A percentile compares a stretch with the other conserved stretches of the same genome.
Conservation (phyloP, 2,329 filamentous ascomycete genomes). For the Ampelomyces quisqualis region DNA sequence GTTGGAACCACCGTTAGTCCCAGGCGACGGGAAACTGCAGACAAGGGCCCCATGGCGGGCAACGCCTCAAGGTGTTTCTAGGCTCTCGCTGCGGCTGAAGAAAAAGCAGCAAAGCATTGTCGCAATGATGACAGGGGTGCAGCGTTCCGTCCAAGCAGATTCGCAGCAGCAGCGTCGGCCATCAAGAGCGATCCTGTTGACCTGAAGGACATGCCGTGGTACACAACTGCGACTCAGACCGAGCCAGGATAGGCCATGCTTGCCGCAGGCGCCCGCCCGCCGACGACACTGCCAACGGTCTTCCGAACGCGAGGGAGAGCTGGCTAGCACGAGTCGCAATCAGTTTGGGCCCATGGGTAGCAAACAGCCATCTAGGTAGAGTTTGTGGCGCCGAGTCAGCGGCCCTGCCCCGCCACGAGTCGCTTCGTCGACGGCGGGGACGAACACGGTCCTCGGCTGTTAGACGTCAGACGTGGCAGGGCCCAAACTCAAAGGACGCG, state of each 20-base stretch:
- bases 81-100: constrained; percentile 32
- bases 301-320: constrained; percentile 15
- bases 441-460: not conserved
- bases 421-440: not conserved
- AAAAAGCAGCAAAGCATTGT: constrained; percentile 12
- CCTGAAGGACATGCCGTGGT: constrained; percentile 10
- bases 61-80: constrained; percentile 18
- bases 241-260: not conserved
- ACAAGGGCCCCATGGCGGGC: constrained; percentile 22
- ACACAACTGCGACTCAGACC: constrained; percentile 8
- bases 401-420: constrained; percentile 2
- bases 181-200: not conserved
- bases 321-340: constrained; percentile 13
- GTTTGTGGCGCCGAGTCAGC: constrained; percentile 14
- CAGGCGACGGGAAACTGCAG: constrained; percentile 33
- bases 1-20: constrained; percentile 43
- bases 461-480: too few species aligned
- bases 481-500: too few species aligned
- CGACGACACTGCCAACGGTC: constrained; percentile 11
- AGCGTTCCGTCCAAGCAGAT: constrained; percentile 10
- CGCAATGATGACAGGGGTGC: constrained; percentile 1
- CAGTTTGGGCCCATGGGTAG: constrained; percentile 5
- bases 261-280: constrained; percentile 6
- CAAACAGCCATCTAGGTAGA: not conserved
- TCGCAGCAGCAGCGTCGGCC: constrained; percentile 5